phyloP scores from a whole-genome alignment of 1,284 basidiomycete species.

The Sporisorium iseilematis-ciliati region DNA sequence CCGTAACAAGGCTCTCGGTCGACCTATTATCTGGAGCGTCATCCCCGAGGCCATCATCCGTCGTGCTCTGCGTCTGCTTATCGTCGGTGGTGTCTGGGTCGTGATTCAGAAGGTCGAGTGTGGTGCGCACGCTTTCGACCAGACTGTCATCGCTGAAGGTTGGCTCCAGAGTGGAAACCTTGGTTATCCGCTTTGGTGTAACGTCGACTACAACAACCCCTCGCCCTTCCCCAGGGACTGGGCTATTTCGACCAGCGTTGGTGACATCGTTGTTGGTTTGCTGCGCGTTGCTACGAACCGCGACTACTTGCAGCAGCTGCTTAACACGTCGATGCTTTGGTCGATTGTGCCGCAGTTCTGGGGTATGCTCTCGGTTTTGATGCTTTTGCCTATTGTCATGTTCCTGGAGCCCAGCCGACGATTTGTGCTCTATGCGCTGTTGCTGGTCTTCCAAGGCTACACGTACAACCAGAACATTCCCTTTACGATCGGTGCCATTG shows the following conservation, averaged over 20 bases:
- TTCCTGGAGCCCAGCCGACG: slow-evolving; percentile 67
- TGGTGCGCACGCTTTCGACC: slow-evolving; percentile 55
- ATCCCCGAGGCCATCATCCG: slow-evolving; percentile 70
- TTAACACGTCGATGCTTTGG: slow-evolving; percentile 70
- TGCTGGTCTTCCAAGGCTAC: slow-evolving; percentile 49
- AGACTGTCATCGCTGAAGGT: slow-evolving; percentile 65
- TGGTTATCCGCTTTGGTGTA: slow-evolving; percentile 70
- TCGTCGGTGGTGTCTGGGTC: slow-evolving; percentile 69
- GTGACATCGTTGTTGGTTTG: slow-evolving; percentile 69
- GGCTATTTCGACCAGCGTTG: slow-evolving; percentile 54
- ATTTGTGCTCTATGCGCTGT: slow-evolving; percentile 66
- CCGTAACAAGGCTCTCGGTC: slow-evolving; percentile 62
- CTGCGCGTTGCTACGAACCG: slow-evolving; percentile 70
- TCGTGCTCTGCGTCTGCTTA: slow-evolving; percentile 70
- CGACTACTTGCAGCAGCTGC: slow-evolving; percentile 71
- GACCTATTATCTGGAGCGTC: slow-evolving; percentile 64
- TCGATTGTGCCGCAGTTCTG: slow-evolving; percentile 71
- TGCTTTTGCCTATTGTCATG: slow-evolving; percentile 70
- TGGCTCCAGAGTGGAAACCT: slow-evolving; percentile 63
- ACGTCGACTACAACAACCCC: slow-evolving; percentile 61
- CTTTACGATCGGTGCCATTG: slow-evolving; percentile 69
- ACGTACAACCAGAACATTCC: slow-evolving; percentile 44
- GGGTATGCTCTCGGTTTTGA: slow-evolving; percentile 71
- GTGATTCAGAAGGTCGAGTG: slow-evolving; percentile 70
- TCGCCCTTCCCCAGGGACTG: slow-evolving; percentile 39